phyloP scores from a whole-genome alignment of 805 yeast genomes.

The Nakazawaea siamensis region DNA sequence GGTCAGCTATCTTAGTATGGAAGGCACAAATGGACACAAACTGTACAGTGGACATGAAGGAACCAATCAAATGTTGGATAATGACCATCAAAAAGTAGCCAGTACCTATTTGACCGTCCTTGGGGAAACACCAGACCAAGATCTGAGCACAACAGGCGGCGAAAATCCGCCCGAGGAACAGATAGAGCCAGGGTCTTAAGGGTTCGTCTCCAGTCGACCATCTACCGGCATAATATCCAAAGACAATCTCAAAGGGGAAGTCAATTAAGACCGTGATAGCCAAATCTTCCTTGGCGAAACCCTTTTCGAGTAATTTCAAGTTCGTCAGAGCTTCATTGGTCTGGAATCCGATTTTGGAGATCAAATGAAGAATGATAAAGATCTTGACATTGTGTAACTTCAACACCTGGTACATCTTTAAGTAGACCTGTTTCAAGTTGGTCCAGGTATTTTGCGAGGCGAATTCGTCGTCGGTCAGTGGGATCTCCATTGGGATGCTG shows the following conservation, averaged over 20 bases:
- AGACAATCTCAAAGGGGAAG: conserved; percentile 91
- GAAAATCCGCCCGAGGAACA: conserved; percentile 69
- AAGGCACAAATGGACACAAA: conserved; percentile 92
- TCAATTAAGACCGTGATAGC: conserved; percentile 90
- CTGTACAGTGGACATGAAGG: conserved; percentile 92
- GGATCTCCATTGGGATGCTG: background rate
- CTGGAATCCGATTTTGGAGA: conserved; percentile 88
- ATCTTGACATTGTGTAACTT: conserved; percentile 64
- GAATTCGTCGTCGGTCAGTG: conserved; percentile 17
- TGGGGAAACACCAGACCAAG: conserved; percentile 68
- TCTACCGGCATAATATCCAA: conserved; percentile 92
- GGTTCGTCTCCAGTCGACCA: conserved; percentile 83
- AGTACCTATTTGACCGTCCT: conserved; percentile 34
- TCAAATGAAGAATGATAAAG: conserved; percentile 63
- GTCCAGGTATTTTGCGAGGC: conserved; percentile 21
- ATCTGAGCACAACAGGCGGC: conserved; percentile 74
- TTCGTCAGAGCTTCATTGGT: conserved; percentile 96
- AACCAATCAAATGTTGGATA: conserved; percentile 73
- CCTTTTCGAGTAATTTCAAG: conserved; percentile 81
- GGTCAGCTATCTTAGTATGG: conserved; percentile 94
- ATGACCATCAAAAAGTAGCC: conserved; percentile 65
- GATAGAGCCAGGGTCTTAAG: conserved; percentile 83
- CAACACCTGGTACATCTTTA: conserved; percentile 60
- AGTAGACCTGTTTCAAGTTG: conserved; percentile 47
- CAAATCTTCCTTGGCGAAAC: conserved; percentile 86